A percentile compares a stretch with the other conserved stretches of the same genome.
These are phyloP conservation scores for Salix exigua DNA, from an alignment of 345 rosid genomes.

Conservation along the genomic window DNA sequence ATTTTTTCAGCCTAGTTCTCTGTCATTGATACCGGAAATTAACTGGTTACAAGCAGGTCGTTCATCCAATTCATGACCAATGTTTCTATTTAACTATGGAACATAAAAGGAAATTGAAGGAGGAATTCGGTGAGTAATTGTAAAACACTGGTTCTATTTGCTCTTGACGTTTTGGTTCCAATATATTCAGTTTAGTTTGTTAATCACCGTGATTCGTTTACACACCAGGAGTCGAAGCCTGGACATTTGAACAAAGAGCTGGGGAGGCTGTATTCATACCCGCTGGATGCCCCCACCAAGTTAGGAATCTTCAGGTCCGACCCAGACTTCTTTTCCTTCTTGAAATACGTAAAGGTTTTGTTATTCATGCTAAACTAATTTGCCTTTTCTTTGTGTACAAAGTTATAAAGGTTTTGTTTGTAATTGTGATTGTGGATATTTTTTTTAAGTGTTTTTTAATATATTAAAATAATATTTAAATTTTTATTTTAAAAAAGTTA, in stretches of 20 bases:
- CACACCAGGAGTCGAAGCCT: constrained; percentile 67
- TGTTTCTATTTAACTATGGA: constrained; percentile 58
- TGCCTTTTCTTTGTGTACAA: not conserved
- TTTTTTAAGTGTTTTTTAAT: too few relatives aligned
- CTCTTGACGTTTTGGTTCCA: not conserved
- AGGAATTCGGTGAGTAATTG: constrained; percentile 59
- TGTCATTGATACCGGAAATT: not conserved
- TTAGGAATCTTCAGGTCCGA: constrained; percentile 79
- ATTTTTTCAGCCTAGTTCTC: not conserved
- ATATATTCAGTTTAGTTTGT: not conserved
- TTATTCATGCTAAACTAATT: not conserved
- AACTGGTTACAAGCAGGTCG: constrained; percentile 35
- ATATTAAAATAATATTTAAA: too few relatives aligned
- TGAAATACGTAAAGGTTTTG: not conserved
- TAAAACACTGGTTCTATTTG: not conserved
- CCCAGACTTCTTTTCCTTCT: not conserved
- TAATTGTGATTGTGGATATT: too few relatives aligned
- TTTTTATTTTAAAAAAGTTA: too few relatives aligned
- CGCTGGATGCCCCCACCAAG: constrained; percentile 98
- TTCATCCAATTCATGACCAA: constrained; percentile 86
- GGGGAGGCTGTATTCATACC: constrained; percentile 97
- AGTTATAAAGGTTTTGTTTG: too few relatives aligned
- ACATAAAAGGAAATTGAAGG: constrained; percentile 72
- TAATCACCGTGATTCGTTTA: not conserved
- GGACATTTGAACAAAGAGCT: constrained; percentile 80